Evolutionary conservation across 75 land plant genomes (phyloP), one percentile per base, ranked within the genome.

Genomic region (Cryptomeria japonica): DNA sequence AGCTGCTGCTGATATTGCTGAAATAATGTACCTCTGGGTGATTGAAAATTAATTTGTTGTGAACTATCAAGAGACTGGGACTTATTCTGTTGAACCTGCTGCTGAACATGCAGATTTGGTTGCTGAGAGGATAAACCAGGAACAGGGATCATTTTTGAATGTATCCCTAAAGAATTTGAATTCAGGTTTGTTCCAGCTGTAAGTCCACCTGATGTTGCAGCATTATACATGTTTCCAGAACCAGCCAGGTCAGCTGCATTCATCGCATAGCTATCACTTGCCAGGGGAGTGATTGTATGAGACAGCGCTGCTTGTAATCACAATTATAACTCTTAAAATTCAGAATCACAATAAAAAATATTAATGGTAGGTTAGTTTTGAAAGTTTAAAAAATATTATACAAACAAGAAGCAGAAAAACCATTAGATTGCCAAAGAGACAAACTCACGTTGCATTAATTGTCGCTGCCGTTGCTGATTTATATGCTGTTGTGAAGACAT

Each of bases 261-360:
- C 92, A 93, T 70, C 3, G 91, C 94, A 93, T 92, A 95, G 38
- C 92, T 91, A 87, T 96, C 97, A 83, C 93, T 93, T 89, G 91
- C 61, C 28, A 88, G 75, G 49, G 85, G 61, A 86, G 88, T 18
- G 68, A 86, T 78, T 88, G 87, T 42, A n/a, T 88, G 87, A 86
- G 86, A 86, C 86, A 90, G 86, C 75, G 87, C 87, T 75, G 86
- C 56, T 73, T 28, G 41, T 73, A 47, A 87, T 37, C 31, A 36
- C 53, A 61, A 34, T 25, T 31, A 78, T 64, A 37, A 51, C 38
- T 8, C 34, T 78, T 53, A 14, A 73, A 37, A 51, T 53, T 75
- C 37, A 28, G 56, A 76, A 87, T 75, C 44, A 86, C 37, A 22
- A 15, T 44, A 36, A 75, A 75, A 75, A 12, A 34, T 34, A 75